Conservation (phyloP, 306 rosid species). For the Cucurbita maxima region DNA sequence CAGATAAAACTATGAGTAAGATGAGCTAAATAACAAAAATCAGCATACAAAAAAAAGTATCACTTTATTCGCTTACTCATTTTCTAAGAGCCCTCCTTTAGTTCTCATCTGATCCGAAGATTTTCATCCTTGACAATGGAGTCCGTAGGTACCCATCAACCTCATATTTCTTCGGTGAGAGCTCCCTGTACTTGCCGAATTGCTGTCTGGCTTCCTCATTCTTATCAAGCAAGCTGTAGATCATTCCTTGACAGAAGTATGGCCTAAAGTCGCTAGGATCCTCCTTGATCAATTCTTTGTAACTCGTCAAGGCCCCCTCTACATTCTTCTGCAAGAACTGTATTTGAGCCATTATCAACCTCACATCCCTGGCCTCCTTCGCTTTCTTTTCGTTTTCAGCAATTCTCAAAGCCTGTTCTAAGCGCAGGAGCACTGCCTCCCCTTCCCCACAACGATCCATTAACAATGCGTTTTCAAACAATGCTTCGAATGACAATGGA, state of each 20-base stretch:
- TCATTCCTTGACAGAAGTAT: constrained; percentile 73
- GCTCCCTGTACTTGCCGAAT: constrained; percentile 53
- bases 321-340: constrained; percentile 75
- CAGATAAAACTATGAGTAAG: neutral
- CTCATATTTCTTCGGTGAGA: constrained; percentile 76
- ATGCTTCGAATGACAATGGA: constrained; percentile 62
- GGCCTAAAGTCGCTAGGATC: constrained; percentile 77
- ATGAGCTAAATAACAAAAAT: neutral
- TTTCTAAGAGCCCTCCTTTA: constrained; percentile 7
- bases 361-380: constrained; percentile 68
- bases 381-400: constrained; percentile 45
- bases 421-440: constrained; percentile 36
- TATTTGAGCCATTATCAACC: constrained; percentile 71
- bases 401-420: constrained; percentile 51
- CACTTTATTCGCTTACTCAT: neutral
- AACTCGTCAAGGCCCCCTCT: constrained; percentile 51
- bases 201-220: constrained; percentile 69
- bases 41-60: neutral
- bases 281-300: constrained; percentile 40
- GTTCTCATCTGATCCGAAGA: constrained; percentile 58
- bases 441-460: constrained; percentile 83
- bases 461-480: constrained; percentile 69
- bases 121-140: constrained; percentile 69
- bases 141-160: constrained; percentile 72
- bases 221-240: constrained; percentile 74